These are phyloP conservation scores for Hysterangium stoloniferum DNA, from an alignment of 768 basidiomycete genomes.

Conservation along the genomic window DNA sequence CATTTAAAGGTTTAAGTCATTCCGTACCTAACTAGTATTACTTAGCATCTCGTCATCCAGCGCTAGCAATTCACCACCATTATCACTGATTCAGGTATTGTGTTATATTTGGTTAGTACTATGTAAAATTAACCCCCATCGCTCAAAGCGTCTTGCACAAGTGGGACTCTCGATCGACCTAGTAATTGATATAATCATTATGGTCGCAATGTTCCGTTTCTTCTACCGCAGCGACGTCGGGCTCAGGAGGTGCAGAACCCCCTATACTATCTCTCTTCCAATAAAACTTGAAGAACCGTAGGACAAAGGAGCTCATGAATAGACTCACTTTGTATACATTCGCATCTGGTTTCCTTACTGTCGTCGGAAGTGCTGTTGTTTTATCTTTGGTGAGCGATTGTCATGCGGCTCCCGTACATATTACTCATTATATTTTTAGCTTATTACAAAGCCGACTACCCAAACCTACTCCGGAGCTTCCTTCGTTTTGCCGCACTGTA, in stretches of 20 bases:
- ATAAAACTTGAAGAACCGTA: background rate
- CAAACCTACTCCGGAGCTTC: background rate
- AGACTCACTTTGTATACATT: background rate
- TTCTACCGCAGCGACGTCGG: background rate
- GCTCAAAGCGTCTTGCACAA: background rate
- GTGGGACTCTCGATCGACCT: background rate
- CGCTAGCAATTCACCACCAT: background rate
- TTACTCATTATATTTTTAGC: background rate
- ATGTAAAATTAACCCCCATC: background rate
- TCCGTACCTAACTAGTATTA: background rate
- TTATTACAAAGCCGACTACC: background rate
- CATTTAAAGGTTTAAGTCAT: too few relatives aligned
- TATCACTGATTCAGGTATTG: background rate
- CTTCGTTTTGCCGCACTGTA: background rate
- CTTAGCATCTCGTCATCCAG: background rate
- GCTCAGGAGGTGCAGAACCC: background rate
- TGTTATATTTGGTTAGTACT: background rate
- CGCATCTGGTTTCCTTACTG: background rate
- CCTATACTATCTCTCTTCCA: slow-evolving; percentile 13
- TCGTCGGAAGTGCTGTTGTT: background rate
- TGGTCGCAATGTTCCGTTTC: slow-evolving; percentile 2
- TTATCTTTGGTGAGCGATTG: background rate
- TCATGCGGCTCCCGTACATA: background rate
- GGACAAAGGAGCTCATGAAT: background rate
- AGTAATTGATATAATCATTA: slow-evolving; percentile 1